Evolutionary conservation across 2,329 filamentous ascomycete genomes (phyloP).

Genomic region (Diplocarpon mali): DNA sequence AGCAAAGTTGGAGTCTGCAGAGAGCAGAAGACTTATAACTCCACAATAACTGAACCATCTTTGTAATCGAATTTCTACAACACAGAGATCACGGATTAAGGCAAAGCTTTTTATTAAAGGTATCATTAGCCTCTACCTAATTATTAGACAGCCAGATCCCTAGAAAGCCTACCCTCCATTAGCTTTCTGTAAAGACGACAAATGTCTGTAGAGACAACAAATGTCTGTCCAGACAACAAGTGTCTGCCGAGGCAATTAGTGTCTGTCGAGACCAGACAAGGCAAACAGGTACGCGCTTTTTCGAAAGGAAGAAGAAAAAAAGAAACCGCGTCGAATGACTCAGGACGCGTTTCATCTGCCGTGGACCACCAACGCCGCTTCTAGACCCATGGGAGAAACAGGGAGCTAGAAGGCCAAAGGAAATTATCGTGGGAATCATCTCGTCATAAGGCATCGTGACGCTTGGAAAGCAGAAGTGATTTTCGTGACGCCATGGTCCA

Average conservation of each 20-base stretch:
- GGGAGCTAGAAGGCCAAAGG: conserved; percentile 12
- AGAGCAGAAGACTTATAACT: too few species aligned
- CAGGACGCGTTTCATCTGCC: conserved; percentile 9
- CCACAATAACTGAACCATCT: too few species aligned
- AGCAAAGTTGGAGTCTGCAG: too few species aligned
- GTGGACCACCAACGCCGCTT: conserved; percentile 1
- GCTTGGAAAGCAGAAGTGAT: conserved; percentile 17
- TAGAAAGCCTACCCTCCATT: not conserved
- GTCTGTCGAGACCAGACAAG: not conserved
- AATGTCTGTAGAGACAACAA: too few species aligned
- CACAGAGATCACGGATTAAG: too few species aligned
- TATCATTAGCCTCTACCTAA: not conserved
- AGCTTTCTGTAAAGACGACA: not conserved
- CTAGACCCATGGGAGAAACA: not conserved
- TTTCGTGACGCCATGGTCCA: conserved; percentile 7
- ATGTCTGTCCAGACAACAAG: too few species aligned
- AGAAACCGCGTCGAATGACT: conserved; percentile 12
- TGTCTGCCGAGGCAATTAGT: too few species aligned
- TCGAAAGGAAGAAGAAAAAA: too few species aligned
- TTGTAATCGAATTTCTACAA: too few species aligned
- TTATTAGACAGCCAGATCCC: conserved; percentile 1
- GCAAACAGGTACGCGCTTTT: conserved; percentile 3
- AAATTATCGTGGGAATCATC: conserved; percentile 22
- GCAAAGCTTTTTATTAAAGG: too few species aligned
- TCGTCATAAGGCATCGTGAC: conserved; percentile 24